phyloP scores from a whole-genome alignment of 768 basidiomycete genomes.

The Aureoboletus auriporus region DNA sequence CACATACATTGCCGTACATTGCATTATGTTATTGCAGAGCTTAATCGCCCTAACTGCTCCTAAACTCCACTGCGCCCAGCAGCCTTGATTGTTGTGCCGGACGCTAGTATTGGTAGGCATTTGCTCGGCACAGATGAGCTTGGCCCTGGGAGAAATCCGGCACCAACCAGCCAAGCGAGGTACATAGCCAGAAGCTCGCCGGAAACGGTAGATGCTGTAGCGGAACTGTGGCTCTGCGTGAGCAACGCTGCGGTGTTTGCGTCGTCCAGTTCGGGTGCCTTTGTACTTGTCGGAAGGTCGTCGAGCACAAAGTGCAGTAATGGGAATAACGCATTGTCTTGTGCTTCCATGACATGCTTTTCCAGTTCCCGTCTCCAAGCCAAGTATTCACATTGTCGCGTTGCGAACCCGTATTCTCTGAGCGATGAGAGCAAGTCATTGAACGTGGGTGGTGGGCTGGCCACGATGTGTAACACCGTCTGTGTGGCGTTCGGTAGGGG shows the following conservation, averaged over 20 bases:
- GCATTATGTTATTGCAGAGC: too few relatives aligned
- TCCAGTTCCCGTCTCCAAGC: constrained; percentile 90
- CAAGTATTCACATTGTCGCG: constrained; percentile 81
- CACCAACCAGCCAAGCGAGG: constrained; percentile 86
- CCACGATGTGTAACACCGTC: constrained; percentile 80
- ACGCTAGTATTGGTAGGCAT: constrained; percentile 44
- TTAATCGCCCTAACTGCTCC: not conserved
- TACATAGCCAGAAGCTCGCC: constrained; percentile 80
- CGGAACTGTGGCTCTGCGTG: constrained; percentile 39
- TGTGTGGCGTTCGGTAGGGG: constrained; percentile 46
- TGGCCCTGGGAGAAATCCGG: constrained; percentile 72
- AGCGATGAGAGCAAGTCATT: constrained; percentile 80
- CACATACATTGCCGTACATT: too few relatives aligned
- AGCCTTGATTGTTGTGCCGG: constrained; percentile 46
- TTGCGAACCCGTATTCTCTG: constrained; percentile 73
- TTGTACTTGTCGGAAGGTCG: constrained; percentile 95
- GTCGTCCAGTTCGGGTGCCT: constrained; percentile 88
- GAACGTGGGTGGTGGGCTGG: constrained; percentile 83
- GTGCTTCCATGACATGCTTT: constrained; percentile 88
- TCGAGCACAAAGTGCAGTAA: constrained; percentile 96
- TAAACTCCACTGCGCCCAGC: constrained; percentile 65
- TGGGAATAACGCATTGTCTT: constrained; percentile 97
- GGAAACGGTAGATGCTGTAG: constrained; percentile 57
- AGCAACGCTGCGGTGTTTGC: constrained; percentile 66
- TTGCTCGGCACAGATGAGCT: constrained; percentile 35